Conservation (phyloP, 257 asterid species). For the Fraxinus quadrangulata region DNA sequence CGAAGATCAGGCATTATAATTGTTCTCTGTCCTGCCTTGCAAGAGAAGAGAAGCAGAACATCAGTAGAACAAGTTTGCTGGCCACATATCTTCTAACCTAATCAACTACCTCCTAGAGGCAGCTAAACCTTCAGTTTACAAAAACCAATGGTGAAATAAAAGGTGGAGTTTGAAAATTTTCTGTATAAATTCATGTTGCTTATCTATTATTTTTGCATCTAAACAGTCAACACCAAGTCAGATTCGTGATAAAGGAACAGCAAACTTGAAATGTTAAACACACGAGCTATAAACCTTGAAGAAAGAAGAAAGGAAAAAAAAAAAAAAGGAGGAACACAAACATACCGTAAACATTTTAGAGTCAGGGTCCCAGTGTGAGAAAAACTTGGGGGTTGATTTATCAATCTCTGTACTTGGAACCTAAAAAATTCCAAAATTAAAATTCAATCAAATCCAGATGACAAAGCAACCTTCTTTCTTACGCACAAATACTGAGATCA, state of each 20-base stretch:
- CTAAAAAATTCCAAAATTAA: slow-evolving; percentile 31
- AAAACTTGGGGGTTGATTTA: slow-evolving; percentile 95
- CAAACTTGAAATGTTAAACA: slow-evolving; percentile 1
- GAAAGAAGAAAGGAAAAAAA: background rate
- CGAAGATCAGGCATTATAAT: background rate
- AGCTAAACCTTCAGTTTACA: background rate
- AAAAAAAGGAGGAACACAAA: background rate
- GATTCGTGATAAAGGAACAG: slow-evolving; percentile 6
- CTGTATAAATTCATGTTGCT: background rate
- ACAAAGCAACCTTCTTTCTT: background rate
- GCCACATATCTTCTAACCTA: background rate
- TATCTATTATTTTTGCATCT: background rate
- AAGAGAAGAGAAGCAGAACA: background rate
- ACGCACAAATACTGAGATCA: background rate
- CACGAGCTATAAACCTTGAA: background rate
- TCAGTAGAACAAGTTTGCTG: background rate
- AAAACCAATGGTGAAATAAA: too few relatives aligned
- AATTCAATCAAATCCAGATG: slow-evolving; percentile 11
- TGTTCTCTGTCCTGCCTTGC: background rate
- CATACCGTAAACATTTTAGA: slow-evolving; percentile 94
- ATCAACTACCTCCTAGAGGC: background rate
- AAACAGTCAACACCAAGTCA: slow-evolving; percentile 10
- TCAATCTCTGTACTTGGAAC: slow-evolving; percentile 97
- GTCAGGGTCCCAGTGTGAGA: slow-evolving; percentile 99
- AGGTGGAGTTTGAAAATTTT: background rate